These are phyloP conservation scores for Trichoderma reesei DNA, from an alignment of 495 filamentous ascomycete genomes.

Conservation along the genomic window DNA sequence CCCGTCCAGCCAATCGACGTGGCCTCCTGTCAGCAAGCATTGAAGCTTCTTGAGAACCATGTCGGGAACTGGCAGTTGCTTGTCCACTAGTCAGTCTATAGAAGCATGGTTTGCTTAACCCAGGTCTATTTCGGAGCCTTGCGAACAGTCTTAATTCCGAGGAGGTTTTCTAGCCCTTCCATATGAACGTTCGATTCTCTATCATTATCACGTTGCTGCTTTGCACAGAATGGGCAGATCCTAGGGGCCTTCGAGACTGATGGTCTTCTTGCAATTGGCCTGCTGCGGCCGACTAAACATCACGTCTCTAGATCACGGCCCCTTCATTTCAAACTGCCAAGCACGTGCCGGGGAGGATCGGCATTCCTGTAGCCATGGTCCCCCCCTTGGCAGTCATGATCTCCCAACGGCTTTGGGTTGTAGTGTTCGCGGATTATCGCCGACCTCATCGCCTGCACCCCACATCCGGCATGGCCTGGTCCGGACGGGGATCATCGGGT, in stretches of 20 bases:
- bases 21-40: not conserved
- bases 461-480: not conserved
- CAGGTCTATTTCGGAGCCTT: not conserved
- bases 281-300: not conserved
- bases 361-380: not conserved
- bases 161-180: not conserved
- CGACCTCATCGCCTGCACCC: not conserved
- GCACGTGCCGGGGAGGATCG: not conserved
- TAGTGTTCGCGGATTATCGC: slow-evolving; percentile 7
- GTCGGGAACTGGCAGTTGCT: not conserved
- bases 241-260: not conserved
- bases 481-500: not conserved
- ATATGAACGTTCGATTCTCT: not conserved
- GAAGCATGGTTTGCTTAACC: not conserved
- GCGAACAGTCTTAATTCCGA: not conserved
- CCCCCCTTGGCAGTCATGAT: not conserved
- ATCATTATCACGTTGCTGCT: not conserved
- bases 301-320: not conserved
- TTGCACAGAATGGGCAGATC: too few species aligned
- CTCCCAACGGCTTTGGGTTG: not conserved
- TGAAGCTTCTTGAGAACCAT: slow-evolving; percentile 2
- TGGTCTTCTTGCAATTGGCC: not conserved
- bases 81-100: too few species aligned
- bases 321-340: not conserved
- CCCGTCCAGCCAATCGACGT: not conserved